Evolutionary conservation across 768 basidiomycete genomes (phyloP), one percentile per base, ranked within the genome.

Genomic region (Collybia nuda): DNA sequence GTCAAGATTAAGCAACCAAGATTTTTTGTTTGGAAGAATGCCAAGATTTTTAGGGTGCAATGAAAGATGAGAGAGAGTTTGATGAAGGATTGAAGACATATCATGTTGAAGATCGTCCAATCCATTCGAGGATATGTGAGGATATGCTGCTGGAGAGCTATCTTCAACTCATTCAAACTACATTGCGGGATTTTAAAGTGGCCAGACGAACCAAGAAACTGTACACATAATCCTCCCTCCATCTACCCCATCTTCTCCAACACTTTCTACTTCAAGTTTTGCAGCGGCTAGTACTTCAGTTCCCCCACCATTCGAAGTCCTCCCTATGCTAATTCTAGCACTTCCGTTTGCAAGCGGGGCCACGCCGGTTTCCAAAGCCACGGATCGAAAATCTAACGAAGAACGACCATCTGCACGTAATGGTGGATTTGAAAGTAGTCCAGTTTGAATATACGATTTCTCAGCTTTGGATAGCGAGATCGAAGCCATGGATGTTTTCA

Each of bases 341-440:
- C 90, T 93, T 5, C 93, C 93, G 52, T 94, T 93, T 17, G 92
- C 87, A 5, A 91, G 77, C 5, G 90, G 88, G 14, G 84, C 82
- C 1, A 88, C 78, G 18, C 87, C 88, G 0, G 89, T 90, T 67
- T 90, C 85, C 23, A 95, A 79, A 6, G 81, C 72, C 18, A 94
- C 76, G 0, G 78, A 68, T 23, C 93, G 77, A 58, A 80, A 93
- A 55, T 89, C 85, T 29, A 75, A 66, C 0, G 88, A 72, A 5
- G 71, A 60, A 17, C 93, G 86, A 1, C 91, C 91, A 63, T 95
- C 93, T 3, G 81, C 75, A 44, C 93, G 86, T n/a, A 84, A 69
- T 1, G 90, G 81, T 2, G 80, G 75, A 40, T 67, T 63, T 1
- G 80, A 74, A 17, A 80, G 72, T 5, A 92, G 72, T 0, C 88